Base-by-base conservation (phyloP, 257 asterid genomes). In the Solanum gracilifrons region DNA sequence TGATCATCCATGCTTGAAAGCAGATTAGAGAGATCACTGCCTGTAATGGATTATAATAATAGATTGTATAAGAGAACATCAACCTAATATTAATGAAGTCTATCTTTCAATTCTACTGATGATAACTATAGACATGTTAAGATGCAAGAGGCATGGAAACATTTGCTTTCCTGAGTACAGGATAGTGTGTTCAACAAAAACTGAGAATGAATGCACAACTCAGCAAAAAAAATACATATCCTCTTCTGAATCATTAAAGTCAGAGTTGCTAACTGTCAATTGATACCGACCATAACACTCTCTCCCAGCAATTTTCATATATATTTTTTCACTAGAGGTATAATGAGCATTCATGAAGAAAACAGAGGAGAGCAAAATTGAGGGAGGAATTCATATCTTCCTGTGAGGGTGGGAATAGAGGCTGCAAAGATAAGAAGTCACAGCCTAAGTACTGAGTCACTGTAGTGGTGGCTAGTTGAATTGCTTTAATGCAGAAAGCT, bases 1-100 rank as follows among this genome's bases (percentile, higher is more conserved):
- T 94, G 94, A 85, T 89, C 95, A 86, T 94, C 97, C 95, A 94
- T 94, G 76, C 95, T 92, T 60, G 95, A 90, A 68, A 95, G 88
- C 86, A 95, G 93, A 66, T 90, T 92, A 87, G 97, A 89, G 86
- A 92, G 95, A 92, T 93, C 23, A 64, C 85, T 88, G 83, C 95
- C 98, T 95, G 92, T 91, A 90, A 66, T 88, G 77, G 86, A 86
- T 75, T 79, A 89, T 83, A 39, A 89, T 83, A 39, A 20, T 27
- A 48, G 29, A 82, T 31, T 48, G 46, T 48, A 82, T 82, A 51
- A 82, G 85, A 51, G 71, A 48, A 48, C 71, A 20, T 20, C 58
- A 82, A 82, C 31, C 85, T 82, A 31, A 82, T 31, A 82, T 20
- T 29, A 31, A 82, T 48, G 85, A 80, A 29, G 66, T 82, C 64